phyloP scores from a whole-genome alignment of 2,329 filamentous ascomycete species.

The Trichophyton mentagrophytes region DNA sequence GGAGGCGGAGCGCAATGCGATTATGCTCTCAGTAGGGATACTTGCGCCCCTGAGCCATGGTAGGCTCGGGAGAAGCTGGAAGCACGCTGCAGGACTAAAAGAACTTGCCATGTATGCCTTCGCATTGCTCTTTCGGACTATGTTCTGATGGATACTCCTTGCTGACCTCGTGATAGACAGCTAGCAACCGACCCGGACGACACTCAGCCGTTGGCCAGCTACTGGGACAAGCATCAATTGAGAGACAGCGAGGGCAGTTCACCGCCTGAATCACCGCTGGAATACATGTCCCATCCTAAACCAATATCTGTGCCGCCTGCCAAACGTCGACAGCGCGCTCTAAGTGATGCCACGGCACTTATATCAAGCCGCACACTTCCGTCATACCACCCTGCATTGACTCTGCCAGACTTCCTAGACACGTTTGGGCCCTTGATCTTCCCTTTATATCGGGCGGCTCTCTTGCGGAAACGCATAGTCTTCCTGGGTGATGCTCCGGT shows the following conservation, averaged over 20 bases:
- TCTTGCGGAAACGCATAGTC: slow-evolving; percentile 76
- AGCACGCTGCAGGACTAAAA: slow-evolving; percentile 65
- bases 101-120: slow-evolving; percentile 53
- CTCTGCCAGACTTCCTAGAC: slow-evolving; percentile 62
- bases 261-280: slow-evolving; percentile 38
- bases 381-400: slow-evolving; percentile 73
- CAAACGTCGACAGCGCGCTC: slow-evolving; percentile 25
- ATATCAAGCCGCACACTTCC: slow-evolving; percentile 49
- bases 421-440: slow-evolving; percentile 86
- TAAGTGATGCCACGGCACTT: slow-evolving; percentile 32
- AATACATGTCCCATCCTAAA: slow-evolving; percentile 39
- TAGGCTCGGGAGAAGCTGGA: slow-evolving; percentile 75
- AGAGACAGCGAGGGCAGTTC: slow-evolving; percentile 26
- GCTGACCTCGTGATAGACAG: slow-evolving; percentile 21
- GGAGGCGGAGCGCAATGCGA: slow-evolving; percentile 68
- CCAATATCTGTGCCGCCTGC: slow-evolving; percentile 36
- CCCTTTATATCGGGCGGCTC: slow-evolving; percentile 72
- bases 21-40: slow-evolving; percentile 84
- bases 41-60: slow-evolving; percentile 78
- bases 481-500: slow-evolving; percentile 80
- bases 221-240: slow-evolving; percentile 51
- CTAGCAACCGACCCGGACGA: slow-evolving; percentile 54
- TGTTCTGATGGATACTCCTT: background rate
- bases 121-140: background rate
- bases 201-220: slow-evolving; percentile 55